phyloP scores from a whole-genome alignment of 2,329 filamentous ascomycete species.

The Trichoderma afroharzianum region DNA sequence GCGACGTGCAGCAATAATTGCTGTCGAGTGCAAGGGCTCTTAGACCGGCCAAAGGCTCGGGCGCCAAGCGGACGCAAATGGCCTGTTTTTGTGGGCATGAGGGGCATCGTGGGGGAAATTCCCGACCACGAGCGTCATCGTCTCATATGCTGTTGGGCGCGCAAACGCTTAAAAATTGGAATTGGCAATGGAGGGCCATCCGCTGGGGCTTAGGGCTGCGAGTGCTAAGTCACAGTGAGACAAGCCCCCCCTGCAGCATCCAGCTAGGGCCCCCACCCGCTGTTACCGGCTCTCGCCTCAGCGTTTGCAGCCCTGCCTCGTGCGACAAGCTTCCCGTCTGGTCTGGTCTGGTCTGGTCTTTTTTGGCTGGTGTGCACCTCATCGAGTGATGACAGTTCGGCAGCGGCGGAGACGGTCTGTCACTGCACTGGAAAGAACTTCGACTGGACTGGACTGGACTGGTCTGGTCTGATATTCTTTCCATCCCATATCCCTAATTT shows the following conservation, averaged over 20 bases:
- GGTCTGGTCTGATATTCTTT: neutral
- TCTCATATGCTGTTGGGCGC: slow-evolving; percentile 12
- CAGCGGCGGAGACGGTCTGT: neutral
- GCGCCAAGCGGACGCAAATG: slow-evolving; percentile 14
- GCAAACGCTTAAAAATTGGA: slow-evolving; percentile 15
- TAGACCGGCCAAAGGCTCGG: neutral
- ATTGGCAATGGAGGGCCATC: neutral
- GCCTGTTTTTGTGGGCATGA: slow-evolving; percentile 17
- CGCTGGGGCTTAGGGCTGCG: slow-evolving; percentile 11
- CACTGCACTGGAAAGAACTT: neutral
- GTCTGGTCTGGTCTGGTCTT: neutral
- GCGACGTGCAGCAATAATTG: neutral
- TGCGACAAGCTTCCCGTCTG: slow-evolving; percentile 5
- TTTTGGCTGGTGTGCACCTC: neutral
- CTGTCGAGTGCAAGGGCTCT: slow-evolving; percentile 1
- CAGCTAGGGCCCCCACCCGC: slow-evolving; percentile 11
- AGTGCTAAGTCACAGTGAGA: slow-evolving; percentile 10
- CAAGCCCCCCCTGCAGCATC: slow-evolving; percentile 16
- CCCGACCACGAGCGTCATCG: slow-evolving; percentile 18
- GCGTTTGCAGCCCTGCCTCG: slow-evolving; percentile 8
- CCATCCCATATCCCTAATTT: too few relatives aligned
- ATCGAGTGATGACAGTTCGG: slow-evolving; percentile 8
- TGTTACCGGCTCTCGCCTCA: slow-evolving; percentile 9
- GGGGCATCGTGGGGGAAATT: slow-evolving; percentile 18
- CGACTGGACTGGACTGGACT: neutral